Conservation (phyloP, 768 basidiomycete genomes). For the Rhizopogon vulgaris region DNA sequence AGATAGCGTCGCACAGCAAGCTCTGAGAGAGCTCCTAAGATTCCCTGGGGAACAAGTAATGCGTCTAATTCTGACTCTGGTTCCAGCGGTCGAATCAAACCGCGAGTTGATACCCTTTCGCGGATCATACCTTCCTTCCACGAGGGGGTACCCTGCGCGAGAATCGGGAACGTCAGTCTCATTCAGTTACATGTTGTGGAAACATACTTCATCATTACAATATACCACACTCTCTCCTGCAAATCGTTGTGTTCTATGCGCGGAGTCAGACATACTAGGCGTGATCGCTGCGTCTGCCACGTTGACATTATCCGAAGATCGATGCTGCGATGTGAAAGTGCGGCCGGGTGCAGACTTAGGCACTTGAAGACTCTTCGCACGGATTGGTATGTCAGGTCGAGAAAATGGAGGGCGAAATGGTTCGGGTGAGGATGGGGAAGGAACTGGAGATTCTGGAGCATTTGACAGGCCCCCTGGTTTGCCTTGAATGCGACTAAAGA, state of each 20-base stretch:
- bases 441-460: neutral
- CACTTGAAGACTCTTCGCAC: constrained; percentile 11
- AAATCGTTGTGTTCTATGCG: constrained; percentile 17
- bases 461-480: neutral
- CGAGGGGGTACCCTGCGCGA: constrained; percentile 25
- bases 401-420: constrained; percentile 6
- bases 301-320: constrained; percentile 6
- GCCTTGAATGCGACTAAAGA: neutral
- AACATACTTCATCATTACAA: constrained; percentile 38
- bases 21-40: constrained; percentile 75
- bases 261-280: constrained; percentile 8
- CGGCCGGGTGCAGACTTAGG: constrained; percentile 10
- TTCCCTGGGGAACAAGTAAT: constrained; percentile 55
- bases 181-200: neutral
- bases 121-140: constrained; percentile 74
- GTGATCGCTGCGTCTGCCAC: constrained; percentile 14
- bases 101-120: constrained; percentile 80
- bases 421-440: neutral
- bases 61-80: constrained; percentile 59
- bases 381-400: constrained; percentile 11
- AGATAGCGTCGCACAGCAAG: constrained; percentile 72
- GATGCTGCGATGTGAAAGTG: neutral
- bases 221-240: constrained; percentile 68
- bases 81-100: constrained; percentile 80
- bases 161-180: constrained; percentile 2